Evolutionary conservation across 2,329 filamentous ascomycete species (phyloP).

Genomic region (Colletotrichum higginsianum): DNA sequence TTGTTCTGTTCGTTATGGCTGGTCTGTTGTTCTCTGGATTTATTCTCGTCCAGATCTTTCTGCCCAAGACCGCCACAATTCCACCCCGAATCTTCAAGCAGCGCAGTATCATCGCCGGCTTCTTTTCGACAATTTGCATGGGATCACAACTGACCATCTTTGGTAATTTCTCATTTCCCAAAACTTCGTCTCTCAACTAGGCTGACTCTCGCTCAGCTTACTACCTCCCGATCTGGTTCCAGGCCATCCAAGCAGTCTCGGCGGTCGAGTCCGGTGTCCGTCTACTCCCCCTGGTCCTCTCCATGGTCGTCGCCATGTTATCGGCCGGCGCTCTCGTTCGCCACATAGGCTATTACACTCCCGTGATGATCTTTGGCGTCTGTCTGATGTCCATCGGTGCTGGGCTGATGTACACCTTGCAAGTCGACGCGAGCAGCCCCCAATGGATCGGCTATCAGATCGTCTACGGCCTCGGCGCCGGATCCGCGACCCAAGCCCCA

Average conservation of each 20-base stretch:
- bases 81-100: constrained; percentile 58
- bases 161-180: constrained; percentile 42
- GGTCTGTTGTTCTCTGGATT: constrained; percentile 62
- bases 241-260: constrained; percentile 57
- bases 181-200: neutral
- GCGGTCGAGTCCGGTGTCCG: constrained; percentile 57
- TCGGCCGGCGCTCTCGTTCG: constrained; percentile 53
- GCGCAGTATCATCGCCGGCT: constrained; percentile 60
- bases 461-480: constrained; percentile 46
- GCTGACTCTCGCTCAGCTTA: constrained; percentile 57
- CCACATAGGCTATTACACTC: constrained; percentile 60
- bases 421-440: constrained; percentile 46
- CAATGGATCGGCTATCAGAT: constrained; percentile 49
- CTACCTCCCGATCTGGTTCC: constrained; percentile 63
- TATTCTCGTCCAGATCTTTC: constrained; percentile 53
- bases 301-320: constrained; percentile 53
- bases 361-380: constrained; percentile 61
- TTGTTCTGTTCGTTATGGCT: constrained; percentile 63
- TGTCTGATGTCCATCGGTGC: constrained; percentile 48
- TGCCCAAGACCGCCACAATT: constrained; percentile 57
- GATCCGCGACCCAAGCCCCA: constrained; percentile 58
- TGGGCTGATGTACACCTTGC: constrained; percentile 55
- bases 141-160: constrained; percentile 66
- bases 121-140: constrained; percentile 62
- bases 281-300: constrained; percentile 57